Base-by-base conservation (phyloP, 192 early-diverging fungal genomes). In the Globomyces pollinis-pini region DNA sequence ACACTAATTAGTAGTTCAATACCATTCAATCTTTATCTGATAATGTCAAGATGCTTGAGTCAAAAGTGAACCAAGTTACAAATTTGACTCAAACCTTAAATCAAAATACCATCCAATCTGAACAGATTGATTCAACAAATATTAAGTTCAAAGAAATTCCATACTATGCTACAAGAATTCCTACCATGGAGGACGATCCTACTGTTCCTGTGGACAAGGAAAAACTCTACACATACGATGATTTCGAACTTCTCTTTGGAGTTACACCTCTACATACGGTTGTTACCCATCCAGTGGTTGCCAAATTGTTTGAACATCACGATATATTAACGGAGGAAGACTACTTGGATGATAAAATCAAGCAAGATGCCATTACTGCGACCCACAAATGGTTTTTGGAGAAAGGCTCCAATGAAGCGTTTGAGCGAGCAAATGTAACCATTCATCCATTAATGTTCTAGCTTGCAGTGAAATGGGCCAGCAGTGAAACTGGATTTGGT, bases 251-350 rank as follows among this genome's bases (percentile, higher is more conserved):
- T 20, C 28, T 31, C 4, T 57, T 57, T 23, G 18, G 41, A 16
- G 55, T 57, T 13, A 15, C 16, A 21, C 55, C 55, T 28, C 29
- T 57, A 4, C 41, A 42, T 31, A 8, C 38, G 5, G 12, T 30
- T 15, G n/a, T 57, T 26, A 15, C 16, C 11, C 11, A 16, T 31
- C 16, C 29, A 8, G 55, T 41, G 16, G 28, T 31, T 7, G 41
- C n/a, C 18, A n/a, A 30, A 8, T 4, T 55, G 53, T 31, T 55
- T 6, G 29, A 55, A 24, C 29, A 55, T 7, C 53, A 55, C 31
- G 53, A 55, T n/a, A 55, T 55, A 12, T 35, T 13, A 8, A 55
- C 44, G 6, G 44, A 41, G 1, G 53, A 55, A 55, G 35, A 55
- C 21, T 55, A 55, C 20, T 28, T 38, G 6, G 23, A 20, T 7